Percentiles rank a stretch among this genome's conserved stretches.
Conservation (phyloP, 1,139 yeast genomes). For the Scheffersomyces segobiensis region DNA sequence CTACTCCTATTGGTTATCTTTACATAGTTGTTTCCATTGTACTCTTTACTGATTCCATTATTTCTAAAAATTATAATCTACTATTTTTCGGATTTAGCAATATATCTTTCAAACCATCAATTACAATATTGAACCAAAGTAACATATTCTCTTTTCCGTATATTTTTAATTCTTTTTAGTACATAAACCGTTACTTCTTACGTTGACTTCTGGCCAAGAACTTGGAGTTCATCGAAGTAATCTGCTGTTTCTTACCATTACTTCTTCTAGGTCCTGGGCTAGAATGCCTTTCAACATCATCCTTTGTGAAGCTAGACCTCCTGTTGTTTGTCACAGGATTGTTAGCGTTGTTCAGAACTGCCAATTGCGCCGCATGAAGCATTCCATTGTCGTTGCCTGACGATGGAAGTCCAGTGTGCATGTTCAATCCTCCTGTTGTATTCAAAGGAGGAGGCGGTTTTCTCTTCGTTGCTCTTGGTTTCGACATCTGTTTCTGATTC, state of each 20-base stretch:
- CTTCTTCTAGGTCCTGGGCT: conserved; percentile 5
- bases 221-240: conserved; percentile 45
- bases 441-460: conserved; percentile 40
- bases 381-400: conserved; percentile 25
- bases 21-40: background rate
- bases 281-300: conserved; percentile 12
- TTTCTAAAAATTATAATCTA: too few relatives aligned
- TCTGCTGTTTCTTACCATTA: conserved; percentile 13
- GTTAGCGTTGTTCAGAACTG: conserved; percentile 39
- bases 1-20: background rate
- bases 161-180: background rate
- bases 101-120: background rate
- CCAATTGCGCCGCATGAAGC: conserved; percentile 47
- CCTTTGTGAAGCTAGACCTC: conserved; percentile 42
- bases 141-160: background rate
- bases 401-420: conserved; percentile 37
- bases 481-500: conserved; percentile 12
- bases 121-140: background rate
- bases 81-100: background rate
- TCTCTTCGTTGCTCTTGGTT: conserved; percentile 23
- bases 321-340: conserved; percentile 25
- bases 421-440: conserved; percentile 22
- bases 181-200: conserved; percentile 23
- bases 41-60: background rate
- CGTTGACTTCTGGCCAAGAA: conserved; percentile 45